phyloP scores from a whole-genome alignment of 1,284 basidiomycete genomes.

The Fistulinella cinereoalba region DNA sequence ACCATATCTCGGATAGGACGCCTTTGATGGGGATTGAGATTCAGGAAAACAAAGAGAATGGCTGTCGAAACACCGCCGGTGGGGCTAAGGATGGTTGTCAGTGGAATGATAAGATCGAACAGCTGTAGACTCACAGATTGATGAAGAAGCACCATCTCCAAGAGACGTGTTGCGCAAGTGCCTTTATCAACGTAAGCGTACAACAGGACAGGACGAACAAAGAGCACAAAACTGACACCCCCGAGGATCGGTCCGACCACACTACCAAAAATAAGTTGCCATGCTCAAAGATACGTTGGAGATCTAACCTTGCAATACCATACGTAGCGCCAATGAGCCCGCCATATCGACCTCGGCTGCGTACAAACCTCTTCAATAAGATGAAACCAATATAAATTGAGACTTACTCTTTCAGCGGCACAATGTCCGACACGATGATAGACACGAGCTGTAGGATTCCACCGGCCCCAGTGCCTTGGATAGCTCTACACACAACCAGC shows the following conservation, averaged over 20 bases:
- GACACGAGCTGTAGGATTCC: conserved; percentile 67
- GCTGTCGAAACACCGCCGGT: conserved; percentile 72
- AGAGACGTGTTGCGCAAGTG: conserved; percentile 66
- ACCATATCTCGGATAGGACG: conserved; percentile 57
- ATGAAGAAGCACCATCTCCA: conserved; percentile 84
- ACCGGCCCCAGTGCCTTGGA: conserved; percentile 83
- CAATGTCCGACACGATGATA: conserved; percentile 80
- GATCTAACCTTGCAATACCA: conserved; percentile 52
- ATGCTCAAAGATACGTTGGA: background rate
- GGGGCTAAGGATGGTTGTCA: conserved; percentile 57
- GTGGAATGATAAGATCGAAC: background rate
- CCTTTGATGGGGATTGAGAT: conserved; percentile 72
- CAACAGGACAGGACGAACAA: background rate
- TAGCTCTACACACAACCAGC: conserved; percentile 72
- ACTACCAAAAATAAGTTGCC: conserved; percentile 32
- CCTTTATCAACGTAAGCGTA: conserved; percentile 35
- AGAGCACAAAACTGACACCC: conserved; percentile 49
- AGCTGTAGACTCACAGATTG: conserved; percentile 49
- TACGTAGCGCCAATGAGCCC: background rate
- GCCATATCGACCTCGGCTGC: conserved; percentile 52
- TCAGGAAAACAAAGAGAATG: conserved; percentile 77
- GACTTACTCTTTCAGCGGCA: conserved; percentile 67
- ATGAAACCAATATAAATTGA: background rate
- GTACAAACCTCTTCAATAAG: background rate
- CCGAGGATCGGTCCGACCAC: conserved; percentile 76